Evolutionary conservation across 306 rosid species (phyloP).

Genomic region (Gynostemma pentaphyllum): DNA sequence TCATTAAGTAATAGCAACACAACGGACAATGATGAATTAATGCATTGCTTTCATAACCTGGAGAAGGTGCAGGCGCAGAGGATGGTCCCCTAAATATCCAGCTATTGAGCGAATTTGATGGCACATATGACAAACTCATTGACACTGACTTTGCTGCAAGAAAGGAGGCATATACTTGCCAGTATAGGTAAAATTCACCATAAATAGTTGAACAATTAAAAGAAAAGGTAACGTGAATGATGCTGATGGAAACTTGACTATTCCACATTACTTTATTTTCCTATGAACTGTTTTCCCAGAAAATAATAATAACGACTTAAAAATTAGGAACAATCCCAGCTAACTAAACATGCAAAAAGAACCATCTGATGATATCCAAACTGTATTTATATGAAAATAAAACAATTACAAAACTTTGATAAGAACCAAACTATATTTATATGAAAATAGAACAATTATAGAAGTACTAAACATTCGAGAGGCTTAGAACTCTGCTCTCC

Average conservation of each 20-base stretch:
- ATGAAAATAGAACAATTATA: no score
- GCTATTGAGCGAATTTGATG: conserved; percentile 22
- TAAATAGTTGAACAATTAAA: background rate
- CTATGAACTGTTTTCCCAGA: background rate
- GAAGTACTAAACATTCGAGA: no score
- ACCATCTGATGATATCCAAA: background rate
- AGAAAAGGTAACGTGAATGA: background rate
- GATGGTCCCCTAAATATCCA: conserved; percentile 28
- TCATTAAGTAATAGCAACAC: conserved; percentile 6
- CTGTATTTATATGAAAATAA: no score
- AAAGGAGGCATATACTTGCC: background rate
- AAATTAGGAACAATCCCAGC: background rate
- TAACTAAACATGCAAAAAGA: background rate
- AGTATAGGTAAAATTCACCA: background rate
- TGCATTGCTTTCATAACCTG: conserved; percentile 35
- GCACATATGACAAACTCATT: conserved; percentile 29
- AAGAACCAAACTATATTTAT: no score
- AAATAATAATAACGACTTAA: no score
- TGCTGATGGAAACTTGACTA: background rate
- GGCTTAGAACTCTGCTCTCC: no score
- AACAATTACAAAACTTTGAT: no score
- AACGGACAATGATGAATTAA: background rate
- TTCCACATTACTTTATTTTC: background rate
- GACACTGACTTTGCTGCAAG: conserved; percentile 49
- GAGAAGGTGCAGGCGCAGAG: conserved; percentile 47